These are phyloP conservation scores for Nissolia schottii DNA, from an alignment of 306 rosid genomes.

Conservation along the genomic window DNA sequence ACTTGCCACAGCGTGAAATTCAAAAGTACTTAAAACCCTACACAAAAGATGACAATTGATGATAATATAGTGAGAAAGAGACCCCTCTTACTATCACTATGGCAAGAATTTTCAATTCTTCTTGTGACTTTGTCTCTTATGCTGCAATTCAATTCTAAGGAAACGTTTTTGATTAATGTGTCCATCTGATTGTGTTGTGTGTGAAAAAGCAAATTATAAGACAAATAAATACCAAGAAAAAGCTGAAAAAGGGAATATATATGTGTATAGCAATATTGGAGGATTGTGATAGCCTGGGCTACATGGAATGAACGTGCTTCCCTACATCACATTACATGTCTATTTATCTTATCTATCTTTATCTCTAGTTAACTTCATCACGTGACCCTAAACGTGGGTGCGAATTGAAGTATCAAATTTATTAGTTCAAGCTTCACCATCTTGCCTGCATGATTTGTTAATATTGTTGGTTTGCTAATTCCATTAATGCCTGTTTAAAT, in stretches of 20 bases:
- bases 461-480: not conserved
- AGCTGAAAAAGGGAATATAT: not conserved
- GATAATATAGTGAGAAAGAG: constrained; percentile 29
- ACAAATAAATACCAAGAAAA: not conserved
- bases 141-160: not conserved
- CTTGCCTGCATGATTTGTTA: not conserved
- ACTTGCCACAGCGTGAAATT: constrained; percentile 21
- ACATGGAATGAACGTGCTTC: not conserved
- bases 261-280: not conserved
- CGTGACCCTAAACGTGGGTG: not conserved
- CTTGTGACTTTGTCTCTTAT: not conserved
- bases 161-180: not conserved
- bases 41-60: constrained; percentile 10
- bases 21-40: not conserved
- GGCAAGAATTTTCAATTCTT: constrained; percentile 17
- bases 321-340: not conserved
- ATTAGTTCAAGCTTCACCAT: not conserved
- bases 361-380: constrained; percentile 16
- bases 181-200: not conserved
- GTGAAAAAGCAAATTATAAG: not conserved
- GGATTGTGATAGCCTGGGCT: not conserved
- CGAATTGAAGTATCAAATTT: not conserved
- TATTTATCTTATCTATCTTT: not conserved
- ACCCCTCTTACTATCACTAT: constrained; percentile 17
- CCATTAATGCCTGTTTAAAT: not conserved